These are phyloP conservation scores for Penicillium capsulatum DNA, from an alignment of 2,329 filamentous ascomycete genomes.

Conservation along the genomic window DNA sequence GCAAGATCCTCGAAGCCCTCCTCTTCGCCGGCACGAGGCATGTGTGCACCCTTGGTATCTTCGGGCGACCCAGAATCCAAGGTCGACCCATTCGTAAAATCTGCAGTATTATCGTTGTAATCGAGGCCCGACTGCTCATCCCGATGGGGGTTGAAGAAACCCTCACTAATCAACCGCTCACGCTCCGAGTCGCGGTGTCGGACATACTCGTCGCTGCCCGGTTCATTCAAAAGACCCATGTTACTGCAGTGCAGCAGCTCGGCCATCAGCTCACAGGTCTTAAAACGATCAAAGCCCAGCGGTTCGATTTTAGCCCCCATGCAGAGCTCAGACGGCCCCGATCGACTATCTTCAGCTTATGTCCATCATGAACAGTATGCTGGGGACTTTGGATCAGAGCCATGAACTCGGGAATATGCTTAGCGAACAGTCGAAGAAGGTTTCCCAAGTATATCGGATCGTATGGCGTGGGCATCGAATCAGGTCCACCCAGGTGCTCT, in stretches of 20 bases:
- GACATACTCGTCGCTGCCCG: constrained; percentile 83
- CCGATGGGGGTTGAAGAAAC: constrained; percentile 56
- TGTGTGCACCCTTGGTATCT: constrained; percentile 65
- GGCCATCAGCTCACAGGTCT: constrained; percentile 98
- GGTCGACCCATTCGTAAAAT: constrained; percentile 42
- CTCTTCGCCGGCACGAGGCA: constrained; percentile 77
- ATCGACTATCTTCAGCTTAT: constrained; percentile 58
- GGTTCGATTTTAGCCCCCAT: constrained; percentile 91
- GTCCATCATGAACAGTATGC: constrained; percentile 54
- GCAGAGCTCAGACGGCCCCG: constrained; percentile 76
- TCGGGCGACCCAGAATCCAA: constrained; percentile 54
- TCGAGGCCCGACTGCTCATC: constrained; percentile 55
- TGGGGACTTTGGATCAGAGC: constrained; percentile 73
- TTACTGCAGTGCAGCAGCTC: constrained; percentile 97
- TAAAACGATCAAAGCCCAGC: constrained; percentile 94
- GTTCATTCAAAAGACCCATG: constrained; percentile 92
- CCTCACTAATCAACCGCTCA: constrained; percentile 71
- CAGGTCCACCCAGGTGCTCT: constrained; percentile 77
- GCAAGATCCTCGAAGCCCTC: constrained; percentile 91
- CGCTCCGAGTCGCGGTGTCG: constrained; percentile 74
- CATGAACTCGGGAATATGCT: constrained; percentile 93
- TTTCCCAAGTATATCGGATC: constrained; percentile 96
- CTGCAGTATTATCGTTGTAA: constrained; percentile 45
- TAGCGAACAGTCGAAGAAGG: constrained; percentile 80
- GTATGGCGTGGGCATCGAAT: constrained; percentile 71